Percentiles rank a stretch among this genome's conserved stretches.
Conservation (phyloP, 768 basidiomycete species). For the Lactarius sanguifluus region DNA sequence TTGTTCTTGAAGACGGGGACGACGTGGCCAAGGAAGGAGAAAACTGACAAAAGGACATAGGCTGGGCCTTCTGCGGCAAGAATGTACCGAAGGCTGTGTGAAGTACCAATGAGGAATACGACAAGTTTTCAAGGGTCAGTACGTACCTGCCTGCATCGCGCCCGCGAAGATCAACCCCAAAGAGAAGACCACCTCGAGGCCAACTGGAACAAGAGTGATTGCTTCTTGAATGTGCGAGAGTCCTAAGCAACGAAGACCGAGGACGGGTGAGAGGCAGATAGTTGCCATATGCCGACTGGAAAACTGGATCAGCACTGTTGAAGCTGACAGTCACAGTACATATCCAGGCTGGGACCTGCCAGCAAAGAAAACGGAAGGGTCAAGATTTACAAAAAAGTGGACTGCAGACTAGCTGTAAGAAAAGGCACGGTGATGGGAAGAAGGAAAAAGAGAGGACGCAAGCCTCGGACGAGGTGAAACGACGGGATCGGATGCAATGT, state of each 20-base stretch:
- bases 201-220: conserved; percentile 60
- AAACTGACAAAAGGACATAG: conserved; percentile 56
- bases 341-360: conserved; percentile 38
- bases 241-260: conserved; percentile 68
- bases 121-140: background rate
- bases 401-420: conserved; percentile 50
- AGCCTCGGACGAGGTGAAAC: background rate
- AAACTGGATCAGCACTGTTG: conserved; percentile 27
- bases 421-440: conserved; percentile 6
- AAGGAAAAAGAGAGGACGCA: background rate
- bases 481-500: background rate
- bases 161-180: conserved; percentile 51
- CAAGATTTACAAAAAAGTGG: conserved; percentile 41
- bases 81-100: conserved; percentile 52
- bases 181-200: conserved; percentile 60
- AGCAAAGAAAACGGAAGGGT: conserved; percentile 28
- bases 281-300: conserved; percentile 26
- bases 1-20: conserved; percentile 51
- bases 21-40: conserved; percentile 61
- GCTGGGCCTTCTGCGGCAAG: conserved; percentile 61
- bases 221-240: conserved; percentile 48
- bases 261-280: conserved; percentile 65
- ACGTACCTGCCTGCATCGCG: conserved; percentile 52
- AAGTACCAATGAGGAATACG: background rate
- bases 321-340: conserved; percentile 35